These are phyloP conservation scores for Penicillium verhagenii DNA, from an alignment of 495 filamentous ascomycete species.

Conservation along the genomic window DNA sequence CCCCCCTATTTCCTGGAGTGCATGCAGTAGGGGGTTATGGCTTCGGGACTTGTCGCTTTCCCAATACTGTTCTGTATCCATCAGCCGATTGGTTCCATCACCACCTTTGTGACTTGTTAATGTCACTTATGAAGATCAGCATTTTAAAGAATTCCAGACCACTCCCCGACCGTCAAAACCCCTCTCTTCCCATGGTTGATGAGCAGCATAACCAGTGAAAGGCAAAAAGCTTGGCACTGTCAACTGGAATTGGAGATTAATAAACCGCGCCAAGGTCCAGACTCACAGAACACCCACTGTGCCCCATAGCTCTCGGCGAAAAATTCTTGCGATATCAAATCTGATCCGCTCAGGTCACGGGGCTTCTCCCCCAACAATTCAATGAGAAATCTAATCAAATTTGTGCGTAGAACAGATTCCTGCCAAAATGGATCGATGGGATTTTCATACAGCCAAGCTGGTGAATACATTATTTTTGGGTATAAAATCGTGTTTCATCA, in stretches of 20 bases:
- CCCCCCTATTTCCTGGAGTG: slow-evolving; percentile 13
- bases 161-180: background rate
- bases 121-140: slow-evolving; percentile 16
- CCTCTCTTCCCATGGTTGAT: background rate
- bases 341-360: background rate
- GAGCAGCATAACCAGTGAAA: slow-evolving; percentile 6
- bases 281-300: background rate
- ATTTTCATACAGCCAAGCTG: background rate
- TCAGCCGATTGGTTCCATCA: background rate
- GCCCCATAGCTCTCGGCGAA: slow-evolving; percentile 2
- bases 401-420: background rate
- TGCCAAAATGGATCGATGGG: background rate
- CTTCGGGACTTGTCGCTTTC: background rate
- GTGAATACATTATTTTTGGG: background rate
- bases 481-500: background rate
- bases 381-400: background rate
- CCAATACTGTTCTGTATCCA: background rate
- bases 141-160: slow-evolving; percentile 4
- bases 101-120: background rate
- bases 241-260: background rate
- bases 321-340: slow-evolving; percentile 8
- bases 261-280: slow-evolving; percentile 12
- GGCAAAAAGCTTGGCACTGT: slow-evolving; percentile 17
- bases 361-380: background rate
- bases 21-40: slow-evolving; percentile 8